Conservation (phyloP, 1,284 basidiomycete species). For the Leccinum huronense region DNA sequence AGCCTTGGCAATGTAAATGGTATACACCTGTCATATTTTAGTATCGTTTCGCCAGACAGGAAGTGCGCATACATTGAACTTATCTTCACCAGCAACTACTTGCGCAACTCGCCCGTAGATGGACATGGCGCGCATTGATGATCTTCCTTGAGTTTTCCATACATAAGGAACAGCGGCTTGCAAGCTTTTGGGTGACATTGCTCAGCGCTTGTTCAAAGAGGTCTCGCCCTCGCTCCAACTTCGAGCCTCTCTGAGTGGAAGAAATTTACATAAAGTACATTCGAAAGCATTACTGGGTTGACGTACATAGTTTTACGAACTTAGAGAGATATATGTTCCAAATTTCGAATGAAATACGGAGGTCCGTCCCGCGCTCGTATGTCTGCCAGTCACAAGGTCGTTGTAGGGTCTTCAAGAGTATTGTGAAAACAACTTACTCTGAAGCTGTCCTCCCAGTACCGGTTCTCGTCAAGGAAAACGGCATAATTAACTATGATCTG, state of each 20-base stretch:
- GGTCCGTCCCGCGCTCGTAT: conserved; percentile 95
- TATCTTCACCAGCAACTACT: conserved; percentile 85
- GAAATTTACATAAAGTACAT: conserved; percentile 13
- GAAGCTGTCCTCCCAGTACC: conserved; percentile 99
- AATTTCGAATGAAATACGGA: conserved; percentile 97
- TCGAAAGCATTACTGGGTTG: neutral
- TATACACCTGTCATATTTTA: conserved; percentile 73
- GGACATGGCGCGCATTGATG: conserved; percentile 92
- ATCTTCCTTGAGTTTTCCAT: conserved; percentile 93
- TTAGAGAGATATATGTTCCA: conserved; percentile 99
- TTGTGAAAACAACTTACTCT: conserved; percentile 62
- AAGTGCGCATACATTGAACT: conserved; percentile 74
- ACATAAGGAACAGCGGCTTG: conserved; percentile 95
- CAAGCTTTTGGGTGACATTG: conserved; percentile 94
- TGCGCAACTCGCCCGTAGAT: conserved; percentile 93
- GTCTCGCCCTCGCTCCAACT: conserved; percentile 93
- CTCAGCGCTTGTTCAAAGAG: conserved; percentile 98
- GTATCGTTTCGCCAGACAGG: neutral
- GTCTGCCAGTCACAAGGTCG: conserved; percentile 48
- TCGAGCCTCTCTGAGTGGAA: conserved; percentile 73
- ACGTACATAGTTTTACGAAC: conserved; percentile 91
- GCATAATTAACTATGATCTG: conserved; percentile 98
- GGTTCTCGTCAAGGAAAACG: conserved; percentile 94
- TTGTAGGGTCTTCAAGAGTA: neutral
- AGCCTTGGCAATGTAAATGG: conserved; percentile 97